Base-by-base conservation (phyloP, 768 basidiomycete genomes). In the Cubamyces sp. region DNA sequence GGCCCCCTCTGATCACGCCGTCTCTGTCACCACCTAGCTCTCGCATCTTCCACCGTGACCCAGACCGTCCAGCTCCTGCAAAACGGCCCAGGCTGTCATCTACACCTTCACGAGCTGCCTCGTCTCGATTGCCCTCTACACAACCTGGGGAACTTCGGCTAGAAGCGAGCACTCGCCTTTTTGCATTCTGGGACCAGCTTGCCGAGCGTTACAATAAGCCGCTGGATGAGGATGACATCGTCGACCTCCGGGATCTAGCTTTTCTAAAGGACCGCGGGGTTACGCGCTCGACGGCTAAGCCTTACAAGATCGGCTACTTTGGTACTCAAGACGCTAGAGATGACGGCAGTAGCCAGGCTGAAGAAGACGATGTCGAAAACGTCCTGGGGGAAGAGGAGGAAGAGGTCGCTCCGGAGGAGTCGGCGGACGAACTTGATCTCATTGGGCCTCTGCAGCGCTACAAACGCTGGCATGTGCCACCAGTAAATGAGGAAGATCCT, bases 191-290 rank as follows among this genome's bases (percentile, higher is more conserved):
- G 91, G 78, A 82, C 26, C 78, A 83, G 54, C 82, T 93, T 3
- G 90, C 83, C 3, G 84, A 87, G 50, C 82, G 88, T 25, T 88
- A 92, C 70, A 79, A 82, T 37, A 80, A 83, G 53, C 79, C 81
- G 46, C 75, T 91, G 41, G 88, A 90, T 66, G 87, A 92, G 69
- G 91, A 93, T 72, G 91, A 94, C 71, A 87, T 92, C 48, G 78
- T 93, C 34, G 87, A 92, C 68, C 75, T 94, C 3, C 75, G 78
- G 57, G 85, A 84, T 12, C 82, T 80, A 12, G 72, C 82, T 62
- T 78, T 93, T 43, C 76, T 90, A 60, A 85, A 83, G 67, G 88
- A 93, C 71, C 83, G 88, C 61, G 91, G 91, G 1, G 81, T 90
- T 3, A 75, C 90, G 43, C 81, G 84, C 48, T 66, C 69, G 16